Conservation (phyloP, 768 basidiomycete species). For the Pleurotus salmoneostramineus region DNA sequence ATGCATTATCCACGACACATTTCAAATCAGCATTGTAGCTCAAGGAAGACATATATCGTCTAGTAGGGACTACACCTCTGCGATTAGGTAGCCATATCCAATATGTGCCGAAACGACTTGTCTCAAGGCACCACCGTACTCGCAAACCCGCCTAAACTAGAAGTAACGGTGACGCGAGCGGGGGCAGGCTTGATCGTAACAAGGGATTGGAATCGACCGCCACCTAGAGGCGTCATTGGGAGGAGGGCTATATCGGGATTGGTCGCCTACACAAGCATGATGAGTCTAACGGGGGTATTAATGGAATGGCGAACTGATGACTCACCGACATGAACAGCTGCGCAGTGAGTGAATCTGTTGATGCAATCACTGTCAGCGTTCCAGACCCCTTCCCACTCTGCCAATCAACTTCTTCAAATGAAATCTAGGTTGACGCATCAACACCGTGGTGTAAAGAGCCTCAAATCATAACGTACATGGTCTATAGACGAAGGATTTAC, state of each 20-base stretch:
- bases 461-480: constrained; percentile 2
- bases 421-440: constrained; percentile 8
- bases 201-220: constrained; percentile 8
- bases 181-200: constrained; percentile 16
- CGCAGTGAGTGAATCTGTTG: constrained; percentile 7
- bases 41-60: no score
- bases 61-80: no score
- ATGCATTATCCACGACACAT: no score
- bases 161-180: constrained; percentile 12
- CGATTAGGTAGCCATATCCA: not conserved
- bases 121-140: constrained; percentile 1
- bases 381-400: constrained; percentile 15
- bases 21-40: no score
- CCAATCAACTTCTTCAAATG: constrained; percentile 13
- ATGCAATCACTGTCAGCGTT: constrained; percentile 13
- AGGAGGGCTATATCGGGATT: constrained; percentile 10
- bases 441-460: not conserved
- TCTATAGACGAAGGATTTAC: constrained; percentile 12
- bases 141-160: constrained; percentile 12
- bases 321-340: constrained; percentile 14
- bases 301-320: not conserved
- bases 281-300: not conserved
- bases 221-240: constrained; percentile 14
- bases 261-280: constrained; percentile 5
- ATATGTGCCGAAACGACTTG: not conserved